phyloP scores from a whole-genome alignment of 768 basidiomycete genomes.

The Boletus speciosus region DNA sequence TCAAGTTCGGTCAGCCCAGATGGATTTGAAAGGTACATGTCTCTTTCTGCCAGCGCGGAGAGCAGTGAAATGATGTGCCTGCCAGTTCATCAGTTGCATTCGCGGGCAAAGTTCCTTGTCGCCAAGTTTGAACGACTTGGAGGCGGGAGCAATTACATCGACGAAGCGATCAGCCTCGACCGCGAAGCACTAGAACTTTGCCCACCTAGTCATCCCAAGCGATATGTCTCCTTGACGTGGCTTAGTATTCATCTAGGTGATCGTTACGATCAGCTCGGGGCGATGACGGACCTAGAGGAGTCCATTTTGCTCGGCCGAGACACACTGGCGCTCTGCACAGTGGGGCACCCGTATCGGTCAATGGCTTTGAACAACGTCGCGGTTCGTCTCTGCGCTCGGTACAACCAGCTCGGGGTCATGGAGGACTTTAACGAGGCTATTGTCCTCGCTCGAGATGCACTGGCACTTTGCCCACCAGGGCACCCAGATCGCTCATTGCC shows the following conservation, averaged over 20 bases:
- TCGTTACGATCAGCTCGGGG: neutral
- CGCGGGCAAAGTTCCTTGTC: neutral
- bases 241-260: neutral
- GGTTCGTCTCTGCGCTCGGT: neutral
- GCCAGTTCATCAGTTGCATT: neutral
- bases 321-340: neutral
- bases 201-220: neutral
- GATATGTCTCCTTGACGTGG: neutral
- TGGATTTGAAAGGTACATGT: neutral
- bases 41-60: neutral
- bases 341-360: neutral
- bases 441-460: neutral
- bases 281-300: no score
- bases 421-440: neutral
- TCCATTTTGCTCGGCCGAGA: no score
- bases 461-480: neutral
- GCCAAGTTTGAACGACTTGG: neutral
- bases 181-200: neutral
- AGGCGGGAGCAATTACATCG: neutral
- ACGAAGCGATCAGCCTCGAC: neutral
- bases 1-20: neutral
- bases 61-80: neutral
- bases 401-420: neutral
- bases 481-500: neutral
- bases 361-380: neutral